phyloP scores from a whole-genome alignment of 306 rosid genomes.

The Prunus campanulata region DNA sequence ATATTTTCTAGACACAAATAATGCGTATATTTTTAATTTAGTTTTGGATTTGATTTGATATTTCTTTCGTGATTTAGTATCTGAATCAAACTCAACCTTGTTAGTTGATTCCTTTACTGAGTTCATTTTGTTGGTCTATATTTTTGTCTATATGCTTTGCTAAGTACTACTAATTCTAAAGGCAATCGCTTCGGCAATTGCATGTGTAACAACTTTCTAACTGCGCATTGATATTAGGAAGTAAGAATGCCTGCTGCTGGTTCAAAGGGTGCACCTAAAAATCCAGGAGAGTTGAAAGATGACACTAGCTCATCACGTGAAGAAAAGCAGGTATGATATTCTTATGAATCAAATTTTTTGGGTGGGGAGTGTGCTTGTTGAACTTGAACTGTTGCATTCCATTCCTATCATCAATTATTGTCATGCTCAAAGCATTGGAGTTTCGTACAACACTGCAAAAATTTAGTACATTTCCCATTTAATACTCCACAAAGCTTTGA shows the following conservation, averaged over 20 bases:
- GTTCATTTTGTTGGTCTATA: neutral
- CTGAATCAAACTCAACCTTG: neutral
- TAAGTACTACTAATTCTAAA: neutral
- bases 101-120: neutral
- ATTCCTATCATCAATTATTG: neutral
- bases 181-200: too few relatives aligned
- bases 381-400: neutral
- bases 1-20: neutral
- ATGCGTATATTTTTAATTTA: neutral
- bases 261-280: slow-evolving; percentile 70
- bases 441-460: neutral
- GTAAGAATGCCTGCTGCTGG: slow-evolving; percentile 97
- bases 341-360: neutral
- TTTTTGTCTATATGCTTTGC: neutral
- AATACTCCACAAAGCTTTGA: neutral
- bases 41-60: too few relatives aligned
- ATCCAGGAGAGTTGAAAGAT: slow-evolving; percentile 77
- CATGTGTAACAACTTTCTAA: slow-evolving; percentile 22
- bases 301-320: slow-evolving; percentile 74
- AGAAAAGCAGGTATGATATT: slow-evolving; percentile 61
- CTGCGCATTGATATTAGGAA: slow-evolving; percentile 48
- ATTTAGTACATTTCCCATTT: neutral
- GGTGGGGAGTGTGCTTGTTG: slow-evolving; percentile 1
- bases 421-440: neutral
- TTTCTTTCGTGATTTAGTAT: neutral